A percentile compares a stretch with the other conserved stretches of the same genome.
Conservation (phyloP, 148 eudicot species). For the Fagopyrum homotropicum region DNA sequence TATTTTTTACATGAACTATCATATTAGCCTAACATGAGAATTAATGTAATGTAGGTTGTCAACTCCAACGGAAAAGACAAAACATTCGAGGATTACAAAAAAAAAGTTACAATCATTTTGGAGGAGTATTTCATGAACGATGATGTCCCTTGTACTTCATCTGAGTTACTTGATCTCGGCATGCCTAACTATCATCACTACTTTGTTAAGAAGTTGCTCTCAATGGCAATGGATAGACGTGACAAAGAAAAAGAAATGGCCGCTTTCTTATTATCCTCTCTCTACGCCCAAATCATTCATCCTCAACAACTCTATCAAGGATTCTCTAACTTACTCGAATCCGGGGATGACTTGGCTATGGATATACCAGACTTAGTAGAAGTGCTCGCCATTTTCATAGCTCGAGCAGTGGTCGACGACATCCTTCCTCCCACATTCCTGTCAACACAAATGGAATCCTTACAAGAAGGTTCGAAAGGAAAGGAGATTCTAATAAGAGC, state of each 20-base stretch:
- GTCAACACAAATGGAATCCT: conserved; percentile 17
- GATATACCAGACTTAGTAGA: conserved; percentile 53
- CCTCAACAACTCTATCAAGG: conserved; percentile 46
- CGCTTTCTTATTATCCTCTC: conserved; percentile 39
- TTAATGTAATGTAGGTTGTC: not conserved
- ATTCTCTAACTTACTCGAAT: conserved; percentile 34
- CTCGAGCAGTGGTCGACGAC: conserved; percentile 58
- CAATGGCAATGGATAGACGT: conserved; percentile 51
- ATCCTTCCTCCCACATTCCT: conserved; percentile 52
- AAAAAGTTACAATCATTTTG: conserved; percentile 27
- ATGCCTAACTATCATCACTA: conserved; percentile 39
- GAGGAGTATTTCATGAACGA: conserved; percentile 51
- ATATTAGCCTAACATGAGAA: not conserved
- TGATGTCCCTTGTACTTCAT: conserved; percentile 38
- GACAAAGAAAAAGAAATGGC: conserved; percentile 67
- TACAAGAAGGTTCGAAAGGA: conserved; percentile 39
- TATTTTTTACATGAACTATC: not conserved
- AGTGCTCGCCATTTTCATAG: conserved; percentile 47
- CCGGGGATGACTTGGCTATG: conserved; percentile 46
- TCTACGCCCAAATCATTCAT: conserved; percentile 38
- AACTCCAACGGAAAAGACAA: not conserved
- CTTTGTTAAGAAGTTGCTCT: conserved; percentile 49
- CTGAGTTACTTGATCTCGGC: conserved; percentile 37
- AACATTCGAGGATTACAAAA: conserved; percentile 39
- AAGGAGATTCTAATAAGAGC: conserved; percentile 32